phyloP scores from a whole-genome alignment of 768 basidiomycete species.

The Hericium alpestre region DNA sequence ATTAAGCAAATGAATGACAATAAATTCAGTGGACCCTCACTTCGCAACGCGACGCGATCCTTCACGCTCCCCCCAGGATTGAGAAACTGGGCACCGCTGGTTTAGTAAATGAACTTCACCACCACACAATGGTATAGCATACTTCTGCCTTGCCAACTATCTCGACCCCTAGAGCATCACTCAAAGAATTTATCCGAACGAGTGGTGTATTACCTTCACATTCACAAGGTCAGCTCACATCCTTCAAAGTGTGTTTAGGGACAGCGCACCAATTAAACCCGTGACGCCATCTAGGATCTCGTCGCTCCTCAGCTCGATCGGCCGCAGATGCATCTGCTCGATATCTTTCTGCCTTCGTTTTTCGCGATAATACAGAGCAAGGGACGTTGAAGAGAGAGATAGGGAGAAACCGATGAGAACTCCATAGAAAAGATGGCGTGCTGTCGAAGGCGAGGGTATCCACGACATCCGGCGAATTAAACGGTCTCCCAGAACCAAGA shows the following conservation, averaged over 20 bases:
- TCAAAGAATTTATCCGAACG: slow-evolving; percentile 83
- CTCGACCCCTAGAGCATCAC: slow-evolving; percentile 84
- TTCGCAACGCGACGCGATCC: slow-evolving; percentile 89
- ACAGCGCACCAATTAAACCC: slow-evolving; percentile 66
- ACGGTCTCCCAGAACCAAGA: not conserved
- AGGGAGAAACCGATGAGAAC: slow-evolving; percentile 68
- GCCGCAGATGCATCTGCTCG: slow-evolving; percentile 30
- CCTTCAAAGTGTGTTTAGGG: not conserved
- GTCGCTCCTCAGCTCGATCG: slow-evolving; percentile 64
- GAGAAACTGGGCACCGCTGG: slow-evolving; percentile 48
- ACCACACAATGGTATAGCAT: slow-evolving; percentile 5
- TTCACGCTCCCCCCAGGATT: slow-evolving; percentile 98
- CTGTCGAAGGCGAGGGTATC: slow-evolving; percentile 16
- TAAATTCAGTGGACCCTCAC: slow-evolving; percentile 32
- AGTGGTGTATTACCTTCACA: slow-evolving; percentile 87
- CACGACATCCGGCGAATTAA: slow-evolving; percentile 10
- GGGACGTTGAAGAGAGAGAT: slow-evolving; percentile 59
- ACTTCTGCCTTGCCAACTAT: slow-evolving; percentile 96
- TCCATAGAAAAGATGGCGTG: slow-evolving; percentile 34
- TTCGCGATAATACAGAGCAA: slow-evolving; percentile 42
- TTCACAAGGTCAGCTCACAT: not conserved
- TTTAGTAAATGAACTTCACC: slow-evolving; percentile 1
- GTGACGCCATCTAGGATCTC: slow-evolving; percentile 74
- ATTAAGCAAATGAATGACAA: not conserved
- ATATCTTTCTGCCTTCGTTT: slow-evolving; percentile 35